Evolutionary conservation across 176 grass and related monocot species (phyloP), one percentile per base, ranked within the genome.

Genomic region (Ananas comosus): DNA sequence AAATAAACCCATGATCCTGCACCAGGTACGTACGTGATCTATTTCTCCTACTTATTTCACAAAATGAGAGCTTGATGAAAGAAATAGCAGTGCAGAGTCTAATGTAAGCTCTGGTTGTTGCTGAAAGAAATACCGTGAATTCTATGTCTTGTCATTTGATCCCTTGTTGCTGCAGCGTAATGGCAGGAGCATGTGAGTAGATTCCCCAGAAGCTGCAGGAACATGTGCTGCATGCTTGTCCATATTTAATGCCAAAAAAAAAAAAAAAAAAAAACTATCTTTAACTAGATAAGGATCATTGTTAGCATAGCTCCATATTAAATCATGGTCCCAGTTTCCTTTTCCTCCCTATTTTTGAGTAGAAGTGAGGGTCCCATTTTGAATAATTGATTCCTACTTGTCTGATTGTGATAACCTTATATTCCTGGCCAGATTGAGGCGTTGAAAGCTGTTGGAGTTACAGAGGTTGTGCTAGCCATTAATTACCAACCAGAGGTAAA

Each of bases 1-100:
- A 69, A 95, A 95, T 77, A 95, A 95, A 53, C 87, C 91, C 69
- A 95, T 95, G 87, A 95, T 95, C 81, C 79, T 95, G 64, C 91
- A 95, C 54, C 91, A 95, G 91, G 91, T 95, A 49, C 70, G 91
- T 95, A 49, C 70, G 42, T 63, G 13, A 51, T 68, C 22, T 2
- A 74, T 66, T 56, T 56, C 52, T n/a, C 16, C 16, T 12, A n/a
- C 16, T 56, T 13, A 3, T 56, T 56, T 56, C 52, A 2, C 16
- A n/a, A n/a, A 56, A 56, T 61, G 2, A 17, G 21, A 16, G 21
- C 7, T 61, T 16, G 17, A 61, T 22, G 56, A 16, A 61, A 10
- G 53, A 58, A 16, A 57, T 58, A 17, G 8, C 53, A 58, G 5
- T 58, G 53, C 53, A 58, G 12, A 58, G 7, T 58, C 18, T 4